Conservation (phyloP, 1,284 basidiomycete genomes). For the Rhodotorula sp. region DNA sequence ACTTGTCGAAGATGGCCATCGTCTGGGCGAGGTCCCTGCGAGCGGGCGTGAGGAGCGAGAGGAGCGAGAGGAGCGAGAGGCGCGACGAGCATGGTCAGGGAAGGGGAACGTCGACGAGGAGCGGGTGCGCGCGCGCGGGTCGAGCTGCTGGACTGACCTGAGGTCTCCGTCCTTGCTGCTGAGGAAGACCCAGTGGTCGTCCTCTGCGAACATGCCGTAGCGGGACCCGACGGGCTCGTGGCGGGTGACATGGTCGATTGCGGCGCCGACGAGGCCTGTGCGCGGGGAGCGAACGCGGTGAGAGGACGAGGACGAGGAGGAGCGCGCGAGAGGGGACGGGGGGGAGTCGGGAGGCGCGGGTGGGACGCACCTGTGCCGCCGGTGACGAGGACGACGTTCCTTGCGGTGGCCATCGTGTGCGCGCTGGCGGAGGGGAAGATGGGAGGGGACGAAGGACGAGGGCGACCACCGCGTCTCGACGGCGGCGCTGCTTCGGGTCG, state of each 20-base stretch:
- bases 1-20: conserved; percentile 67
- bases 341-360: too few species aligned
- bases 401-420: too few species aligned
- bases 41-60: too few species aligned
- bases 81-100: background rate
- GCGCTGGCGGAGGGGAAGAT: too few species aligned
- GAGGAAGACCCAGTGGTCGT: conserved; percentile 81
- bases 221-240: conserved; percentile 70
- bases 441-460: background rate
- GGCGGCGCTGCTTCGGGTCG: too few species aligned
- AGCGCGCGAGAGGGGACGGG: background rate
- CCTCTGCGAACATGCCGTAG: conserved; percentile 64
- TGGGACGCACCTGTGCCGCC: conserved; percentile 55
- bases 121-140: background rate
- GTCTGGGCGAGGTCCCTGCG: conserved; percentile 42
- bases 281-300: background rate
- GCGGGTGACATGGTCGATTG: conserved; percentile 71
- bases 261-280: conserved; percentile 78
- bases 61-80: too few species aligned
- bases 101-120: background rate
- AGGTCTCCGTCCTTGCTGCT: conserved; percentile 69
- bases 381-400: conserved; percentile 56
- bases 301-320: background rate
- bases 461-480: background rate
- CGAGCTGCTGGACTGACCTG: conserved; percentile 15